Evolutionary conservation across 148 eudicot species (phyloP).

Genomic region (Simmondsia chinensis): DNA sequence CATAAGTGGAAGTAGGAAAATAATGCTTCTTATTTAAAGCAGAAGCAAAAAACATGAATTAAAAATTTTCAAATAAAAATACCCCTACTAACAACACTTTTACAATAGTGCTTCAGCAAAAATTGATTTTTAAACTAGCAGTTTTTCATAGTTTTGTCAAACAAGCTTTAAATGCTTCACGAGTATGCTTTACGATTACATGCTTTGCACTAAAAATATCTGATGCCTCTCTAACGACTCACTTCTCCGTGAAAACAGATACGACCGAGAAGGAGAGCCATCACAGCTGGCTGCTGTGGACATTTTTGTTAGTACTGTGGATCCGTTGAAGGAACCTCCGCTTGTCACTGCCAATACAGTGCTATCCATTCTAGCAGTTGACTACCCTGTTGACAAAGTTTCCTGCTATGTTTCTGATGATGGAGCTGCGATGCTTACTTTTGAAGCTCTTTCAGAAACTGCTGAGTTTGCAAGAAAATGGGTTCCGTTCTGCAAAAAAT

Average conservation of each 20-base stretch:
- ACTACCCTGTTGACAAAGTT: slow-evolving; percentile 44
- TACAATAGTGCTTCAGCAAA: too few relatives aligned
- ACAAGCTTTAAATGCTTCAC: too few relatives aligned
- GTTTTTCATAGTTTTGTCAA: too few relatives aligned
- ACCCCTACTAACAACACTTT: too few relatives aligned
- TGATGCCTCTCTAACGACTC: not conserved
- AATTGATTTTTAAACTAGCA: too few relatives aligned
- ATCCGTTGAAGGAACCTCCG: slow-evolving; percentile 42
- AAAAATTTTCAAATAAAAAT: too few relatives aligned
- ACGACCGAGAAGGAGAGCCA: slow-evolving; percentile 42
- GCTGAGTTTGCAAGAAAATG: slow-evolving; percentile 36
- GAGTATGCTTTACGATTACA: too few relatives aligned
- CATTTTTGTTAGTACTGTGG: slow-evolving; percentile 40
- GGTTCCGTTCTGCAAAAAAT: slow-evolving; percentile 32
- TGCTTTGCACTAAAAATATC: too few relatives aligned
- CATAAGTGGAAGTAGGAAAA: too few relatives aligned
- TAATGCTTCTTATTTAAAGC: too few relatives aligned
- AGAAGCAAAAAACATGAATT: too few relatives aligned
- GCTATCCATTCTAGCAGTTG: slow-evolving; percentile 35
- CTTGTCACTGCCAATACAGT: slow-evolving; percentile 42
- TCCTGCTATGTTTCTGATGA: slow-evolving; percentile 44
- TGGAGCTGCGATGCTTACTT: slow-evolving; percentile 43
- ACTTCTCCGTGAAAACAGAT: slow-evolving; percentile 10
- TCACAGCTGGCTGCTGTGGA: slow-evolving; percentile 39
- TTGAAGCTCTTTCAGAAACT: slow-evolving; percentile 38